Conservation (phyloP, 768 basidiomycete genomes). For the Lactifluus volemus region DNA sequence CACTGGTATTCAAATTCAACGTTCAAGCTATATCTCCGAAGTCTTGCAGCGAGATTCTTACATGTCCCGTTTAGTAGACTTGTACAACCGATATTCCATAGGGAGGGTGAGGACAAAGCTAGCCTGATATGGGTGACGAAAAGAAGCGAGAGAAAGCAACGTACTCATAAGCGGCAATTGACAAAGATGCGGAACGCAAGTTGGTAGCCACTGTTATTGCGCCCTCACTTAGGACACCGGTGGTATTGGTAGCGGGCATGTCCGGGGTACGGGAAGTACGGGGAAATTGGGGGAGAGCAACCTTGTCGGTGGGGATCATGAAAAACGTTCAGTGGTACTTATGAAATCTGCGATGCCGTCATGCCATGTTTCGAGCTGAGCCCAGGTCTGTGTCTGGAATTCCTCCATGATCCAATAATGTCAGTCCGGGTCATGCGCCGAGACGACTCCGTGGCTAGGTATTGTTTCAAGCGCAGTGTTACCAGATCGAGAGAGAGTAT, state of each 20-base stretch:
- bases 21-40: neutral
- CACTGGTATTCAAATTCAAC: neutral
- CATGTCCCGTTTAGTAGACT: neutral
- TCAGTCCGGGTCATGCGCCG: too few relatives aligned
- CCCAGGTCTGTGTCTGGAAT: neutral
- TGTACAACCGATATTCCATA: constrained; percentile 11
- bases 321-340: neutral
- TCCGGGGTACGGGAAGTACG: neutral
- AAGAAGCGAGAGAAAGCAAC: neutral
- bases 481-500: too few relatives aligned
- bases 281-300: neutral
- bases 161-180: constrained; percentile 14
- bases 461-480: too few relatives aligned
- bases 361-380: neutral
- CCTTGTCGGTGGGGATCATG: neutral
- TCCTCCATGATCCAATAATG: neutral
- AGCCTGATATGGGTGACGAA: neutral
- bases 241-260: neutral
- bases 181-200: constrained; percentile 4
- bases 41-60: neutral
- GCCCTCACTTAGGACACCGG: too few relatives aligned
- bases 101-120: constrained; percentile 16
- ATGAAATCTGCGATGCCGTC: neutral
- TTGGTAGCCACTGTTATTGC: neutral
- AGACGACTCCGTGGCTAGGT: too few relatives aligned